Conservation (phyloP, 1,284 basidiomycete species). For the Microbotryum intermedium region DNA sequence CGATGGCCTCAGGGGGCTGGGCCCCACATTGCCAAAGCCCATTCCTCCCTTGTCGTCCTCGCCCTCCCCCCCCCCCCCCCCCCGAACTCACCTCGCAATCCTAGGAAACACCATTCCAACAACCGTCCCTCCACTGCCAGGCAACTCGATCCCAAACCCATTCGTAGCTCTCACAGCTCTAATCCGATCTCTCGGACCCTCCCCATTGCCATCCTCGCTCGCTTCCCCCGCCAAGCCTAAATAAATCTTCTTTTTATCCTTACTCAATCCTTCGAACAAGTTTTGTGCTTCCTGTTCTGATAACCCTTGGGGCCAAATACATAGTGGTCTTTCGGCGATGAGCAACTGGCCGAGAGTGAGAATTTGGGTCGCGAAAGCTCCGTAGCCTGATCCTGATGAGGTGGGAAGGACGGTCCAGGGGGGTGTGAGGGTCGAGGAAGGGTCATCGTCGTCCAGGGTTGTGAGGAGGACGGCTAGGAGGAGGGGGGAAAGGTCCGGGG, state of each 20-base stretch:
- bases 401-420: constrained; percentile 16
- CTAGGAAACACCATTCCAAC: constrained; percentile 19
- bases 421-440: neutral
- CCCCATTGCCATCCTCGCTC: neutral
- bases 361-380: constrained; percentile 19
- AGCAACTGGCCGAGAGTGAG: constrained; percentile 25
- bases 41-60: neutral
- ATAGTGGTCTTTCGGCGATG: constrained; percentile 29
- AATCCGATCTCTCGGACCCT: constrained; percentile 18
- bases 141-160: constrained; percentile 31
- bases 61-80: neutral
- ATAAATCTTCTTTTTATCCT: constrained; percentile 18
- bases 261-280: constrained; percentile 15
- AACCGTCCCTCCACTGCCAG: neutral
- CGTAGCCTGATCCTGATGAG: constrained; percentile 21
- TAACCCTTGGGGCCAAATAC: constrained; percentile 28
- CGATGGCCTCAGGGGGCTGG: no score
- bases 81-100: constrained; percentile 16
- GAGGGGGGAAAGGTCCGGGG: constrained; percentile 2
- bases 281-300: constrained; percentile 10
- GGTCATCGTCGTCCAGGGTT: constrained; percentile 8
- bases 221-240: constrained; percentile 22
- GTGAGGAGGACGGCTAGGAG: constrained; percentile 21
- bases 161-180: constrained; percentile 31
- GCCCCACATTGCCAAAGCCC: no score